phyloP scores from a whole-genome alignment of 2,329 filamentous ascomycete genomes.

The Harringtonia lauricola region DNA sequence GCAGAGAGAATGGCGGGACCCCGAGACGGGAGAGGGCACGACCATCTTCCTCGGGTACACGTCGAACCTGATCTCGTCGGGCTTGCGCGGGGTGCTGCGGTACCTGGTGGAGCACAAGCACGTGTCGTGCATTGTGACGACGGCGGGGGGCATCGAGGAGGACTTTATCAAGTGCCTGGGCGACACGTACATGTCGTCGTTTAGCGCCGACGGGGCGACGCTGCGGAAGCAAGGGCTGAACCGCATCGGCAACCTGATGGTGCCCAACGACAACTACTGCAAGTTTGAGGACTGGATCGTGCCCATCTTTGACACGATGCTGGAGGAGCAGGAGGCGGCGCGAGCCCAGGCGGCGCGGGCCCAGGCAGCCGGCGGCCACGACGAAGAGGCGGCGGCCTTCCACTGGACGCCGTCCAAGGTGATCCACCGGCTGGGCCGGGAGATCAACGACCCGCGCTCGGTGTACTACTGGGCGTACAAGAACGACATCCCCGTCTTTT shows the following conservation, averaged over 20 bases:
- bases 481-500: constrained; percentile 95
- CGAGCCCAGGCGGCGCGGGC: constrained; percentile 42
- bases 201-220: constrained; percentile 63
- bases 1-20: constrained; percentile 66
- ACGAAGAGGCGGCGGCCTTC: constrained; percentile 30
- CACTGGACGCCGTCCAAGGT: constrained; percentile 92
- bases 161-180: constrained; percentile 98
- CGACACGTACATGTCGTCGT: constrained; percentile 84
- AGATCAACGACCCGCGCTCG: constrained; percentile 85
- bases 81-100: constrained; percentile 79
- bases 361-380: constrained; percentile 33
- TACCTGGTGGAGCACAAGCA: constrained; percentile 91
- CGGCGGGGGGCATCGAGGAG: constrained; percentile 90
- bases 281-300: constrained; percentile 96
- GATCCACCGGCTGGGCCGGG: constrained; percentile 78
- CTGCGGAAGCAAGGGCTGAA: constrained; percentile 83
- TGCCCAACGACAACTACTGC: constrained; percentile 96
- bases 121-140: constrained; percentile 87
- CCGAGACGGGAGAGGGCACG: constrained; percentile 66
- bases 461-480: constrained; percentile 98
- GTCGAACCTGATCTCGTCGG: constrained; percentile 94
- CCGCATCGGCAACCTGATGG: constrained; percentile 88
- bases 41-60: constrained; percentile 98
- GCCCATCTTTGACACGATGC: constrained; percentile 88
- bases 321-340: constrained; percentile 78